Percentiles rank a stretch among this genome's conserved stretches.
phyloP scores from a whole-genome alignment of 2,329 filamentous ascomycete genomes.

The Pleomassaria siparia region DNA sequence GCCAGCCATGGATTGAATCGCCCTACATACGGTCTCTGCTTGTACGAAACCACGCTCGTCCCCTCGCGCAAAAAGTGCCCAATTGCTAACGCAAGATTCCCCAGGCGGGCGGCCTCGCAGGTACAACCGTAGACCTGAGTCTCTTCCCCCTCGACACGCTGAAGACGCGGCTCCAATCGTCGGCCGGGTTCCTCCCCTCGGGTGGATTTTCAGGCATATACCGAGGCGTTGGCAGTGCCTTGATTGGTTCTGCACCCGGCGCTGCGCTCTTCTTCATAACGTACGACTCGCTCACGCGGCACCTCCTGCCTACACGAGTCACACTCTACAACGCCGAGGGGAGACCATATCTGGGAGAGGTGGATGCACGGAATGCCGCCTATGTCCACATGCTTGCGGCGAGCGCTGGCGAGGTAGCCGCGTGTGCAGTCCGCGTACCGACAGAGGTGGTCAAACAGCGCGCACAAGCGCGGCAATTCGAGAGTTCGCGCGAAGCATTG shows the following conservation, averaged over 20 bases:
- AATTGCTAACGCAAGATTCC: slow-evolving; percentile 8
- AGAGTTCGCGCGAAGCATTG: slow-evolving; percentile 65
- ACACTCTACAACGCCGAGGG: slow-evolving; percentile 28
- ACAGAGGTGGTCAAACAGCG: slow-evolving; percentile 98
- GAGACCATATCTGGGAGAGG: slow-evolving; percentile 25
- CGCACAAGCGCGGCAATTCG: slow-evolving; percentile 83
- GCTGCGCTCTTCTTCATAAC: slow-evolving; percentile 97
- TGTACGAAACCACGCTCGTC: slow-evolving; percentile 32
- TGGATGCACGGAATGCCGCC: slow-evolving; percentile 18
- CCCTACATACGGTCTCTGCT: slow-evolving; percentile 52
- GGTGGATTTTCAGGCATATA: slow-evolving; percentile 93
- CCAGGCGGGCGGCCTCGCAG: slow-evolving; percentile 83
- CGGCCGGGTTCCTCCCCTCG: slow-evolving; percentile 72
- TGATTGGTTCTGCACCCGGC: slow-evolving; percentile 89
- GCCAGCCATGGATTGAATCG: slow-evolving; percentile 45
- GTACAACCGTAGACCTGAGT: slow-evolving; percentile 93
- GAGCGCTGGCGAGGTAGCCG: slow-evolving; percentile 83
- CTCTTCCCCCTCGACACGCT: slow-evolving; percentile 98
- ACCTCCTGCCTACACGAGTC: slow-evolving; percentile 15
- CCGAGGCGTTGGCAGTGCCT: slow-evolving; percentile 82
- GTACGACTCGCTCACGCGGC: slow-evolving; percentile 71
- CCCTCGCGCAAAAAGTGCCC: slow-evolving; percentile 1
- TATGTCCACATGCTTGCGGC: slow-evolving; percentile 78
- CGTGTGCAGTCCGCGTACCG: slow-evolving; percentile 88
- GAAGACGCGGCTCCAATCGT: slow-evolving; percentile 93